Conservation (phyloP, 768 basidiomycete genomes). For the Gloeopeniophorella convolvens region DNA sequence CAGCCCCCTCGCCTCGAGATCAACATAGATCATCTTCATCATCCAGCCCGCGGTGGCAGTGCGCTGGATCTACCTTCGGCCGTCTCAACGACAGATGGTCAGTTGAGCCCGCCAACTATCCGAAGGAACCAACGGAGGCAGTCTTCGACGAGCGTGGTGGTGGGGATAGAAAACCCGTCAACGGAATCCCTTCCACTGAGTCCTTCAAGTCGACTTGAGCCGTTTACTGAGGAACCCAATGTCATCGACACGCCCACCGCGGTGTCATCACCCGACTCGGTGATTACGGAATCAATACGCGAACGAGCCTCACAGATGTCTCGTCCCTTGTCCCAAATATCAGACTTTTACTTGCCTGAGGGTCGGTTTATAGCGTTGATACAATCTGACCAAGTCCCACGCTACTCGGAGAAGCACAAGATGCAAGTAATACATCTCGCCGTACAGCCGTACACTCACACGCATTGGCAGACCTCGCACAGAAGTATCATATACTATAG, state of each 20-base stretch:
- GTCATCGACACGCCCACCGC: neutral
- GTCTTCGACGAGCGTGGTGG: neutral
- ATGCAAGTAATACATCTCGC: neutral
- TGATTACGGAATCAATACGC: neutral
- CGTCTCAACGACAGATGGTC: neutral
- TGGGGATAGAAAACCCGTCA: slow-evolving; percentile 6
- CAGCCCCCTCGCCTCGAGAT: neutral
- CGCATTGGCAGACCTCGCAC: neutral
- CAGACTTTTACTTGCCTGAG: neutral
- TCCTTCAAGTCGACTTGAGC: neutral
- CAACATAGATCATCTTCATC: neutral
- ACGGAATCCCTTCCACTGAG: neutral
- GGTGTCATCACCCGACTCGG: neutral
- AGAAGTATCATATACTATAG: neutral
- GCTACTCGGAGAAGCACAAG: neutral
- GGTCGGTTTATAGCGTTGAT: slow-evolving; percentile 3
- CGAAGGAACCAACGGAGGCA: neutral
- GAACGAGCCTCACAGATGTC: neutral
- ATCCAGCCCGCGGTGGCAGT: neutral
- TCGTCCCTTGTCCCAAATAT: neutral
- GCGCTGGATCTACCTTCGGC: neutral
- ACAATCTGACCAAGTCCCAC: slow-evolving; percentile 9
- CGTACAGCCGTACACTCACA: neutral
- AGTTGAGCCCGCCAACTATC: neutral
- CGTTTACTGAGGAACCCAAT: neutral